These are phyloP conservation scores for Colletotrichum musae DNA, from an alignment of 2,329 filamentous ascomycete species.

Conservation along the genomic window DNA sequence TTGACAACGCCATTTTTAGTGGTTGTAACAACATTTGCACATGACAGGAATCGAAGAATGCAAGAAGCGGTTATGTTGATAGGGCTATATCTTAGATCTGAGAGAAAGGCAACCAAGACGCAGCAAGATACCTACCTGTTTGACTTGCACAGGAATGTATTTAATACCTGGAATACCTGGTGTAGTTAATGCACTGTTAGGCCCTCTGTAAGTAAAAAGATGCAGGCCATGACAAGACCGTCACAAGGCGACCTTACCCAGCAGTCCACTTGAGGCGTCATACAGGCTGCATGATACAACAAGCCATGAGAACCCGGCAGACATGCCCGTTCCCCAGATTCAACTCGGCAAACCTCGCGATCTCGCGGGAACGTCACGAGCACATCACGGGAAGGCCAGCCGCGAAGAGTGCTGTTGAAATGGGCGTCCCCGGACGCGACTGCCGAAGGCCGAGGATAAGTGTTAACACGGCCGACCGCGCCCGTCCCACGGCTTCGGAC, in stretches of 20 bases:
- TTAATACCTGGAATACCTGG: no score
- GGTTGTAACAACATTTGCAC: background rate
- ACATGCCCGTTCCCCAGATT: background rate
- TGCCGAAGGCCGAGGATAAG: slow-evolving; percentile 40
- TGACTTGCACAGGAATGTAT: no score
- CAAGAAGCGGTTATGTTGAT: no score
- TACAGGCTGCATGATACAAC: background rate
- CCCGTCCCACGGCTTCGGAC: slow-evolving; percentile 20
- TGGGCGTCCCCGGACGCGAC: slow-evolving; percentile 22
- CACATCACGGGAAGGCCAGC: slow-evolving; percentile 25
- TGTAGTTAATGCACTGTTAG: no score
- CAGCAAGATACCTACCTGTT: no score
- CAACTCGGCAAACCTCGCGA: slow-evolving; percentile 31
- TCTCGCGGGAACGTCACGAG: slow-evolving; percentile 23
- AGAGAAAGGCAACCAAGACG: no score
- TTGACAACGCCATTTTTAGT: slow-evolving; percentile 35
- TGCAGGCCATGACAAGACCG: background rate
- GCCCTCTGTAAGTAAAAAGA: no score
- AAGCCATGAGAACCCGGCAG: slow-evolving; percentile 19
- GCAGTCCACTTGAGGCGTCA: slow-evolving; percentile 9
- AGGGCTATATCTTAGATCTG: no score
- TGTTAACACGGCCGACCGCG: slow-evolving; percentile 30
- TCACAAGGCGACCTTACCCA: slow-evolving; percentile 5
- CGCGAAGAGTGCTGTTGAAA: slow-evolving; percentile 1
- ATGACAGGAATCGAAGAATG: background rate